Evolutionary conservation across 2,329 filamentous ascomycete species (phyloP).

Genomic region (Colletotrichum sp.): DNA sequence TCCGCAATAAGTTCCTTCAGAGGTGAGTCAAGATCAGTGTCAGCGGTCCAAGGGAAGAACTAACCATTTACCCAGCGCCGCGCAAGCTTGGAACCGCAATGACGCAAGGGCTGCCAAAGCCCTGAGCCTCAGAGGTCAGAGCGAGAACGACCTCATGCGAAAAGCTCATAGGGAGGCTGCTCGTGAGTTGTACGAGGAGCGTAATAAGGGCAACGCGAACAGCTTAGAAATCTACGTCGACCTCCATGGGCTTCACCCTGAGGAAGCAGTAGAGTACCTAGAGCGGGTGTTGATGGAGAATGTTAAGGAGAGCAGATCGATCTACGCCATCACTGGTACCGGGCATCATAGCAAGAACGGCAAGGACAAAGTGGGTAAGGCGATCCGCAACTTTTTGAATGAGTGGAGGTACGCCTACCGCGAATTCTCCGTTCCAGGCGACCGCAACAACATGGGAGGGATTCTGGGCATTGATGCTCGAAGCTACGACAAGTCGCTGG

Average conservation of each 20-base stretch:
- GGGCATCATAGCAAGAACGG: constrained; percentile 98
- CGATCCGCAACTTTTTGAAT: constrained; percentile 86
- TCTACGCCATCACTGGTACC: constrained; percentile 96
- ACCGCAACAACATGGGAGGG: constrained; percentile 82
- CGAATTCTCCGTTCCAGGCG: constrained; percentile 96
- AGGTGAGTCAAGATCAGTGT: constrained; percentile 60
- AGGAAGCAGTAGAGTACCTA: constrained; percentile 94
- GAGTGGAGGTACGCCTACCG: constrained; percentile 96
- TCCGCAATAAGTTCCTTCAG: constrained; percentile 96
- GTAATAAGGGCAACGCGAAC: constrained; percentile 72
- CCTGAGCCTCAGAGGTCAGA: constrained; percentile 90
- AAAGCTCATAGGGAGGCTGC: constrained; percentile 96
- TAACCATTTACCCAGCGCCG: constrained; percentile 65
- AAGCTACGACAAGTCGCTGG: constrained; percentile 69
- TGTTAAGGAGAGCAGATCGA: constrained; percentile 70
- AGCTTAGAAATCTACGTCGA: constrained; percentile 88
- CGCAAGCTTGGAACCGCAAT: constrained; percentile 98
- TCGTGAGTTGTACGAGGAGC: constrained; percentile 88
- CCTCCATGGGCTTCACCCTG: constrained; percentile 96
- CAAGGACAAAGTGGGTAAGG: constrained; percentile 98
- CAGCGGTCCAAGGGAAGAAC: not conserved
- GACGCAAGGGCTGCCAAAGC: constrained; percentile 96
- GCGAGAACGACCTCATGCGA: constrained; percentile 96
- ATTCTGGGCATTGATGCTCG: constrained; percentile 72
- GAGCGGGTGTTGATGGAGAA: constrained; percentile 89